Evolutionary conservation across 805 yeast species (phyloP).

Genomic region (Monosporozyma aquatica): DNA sequence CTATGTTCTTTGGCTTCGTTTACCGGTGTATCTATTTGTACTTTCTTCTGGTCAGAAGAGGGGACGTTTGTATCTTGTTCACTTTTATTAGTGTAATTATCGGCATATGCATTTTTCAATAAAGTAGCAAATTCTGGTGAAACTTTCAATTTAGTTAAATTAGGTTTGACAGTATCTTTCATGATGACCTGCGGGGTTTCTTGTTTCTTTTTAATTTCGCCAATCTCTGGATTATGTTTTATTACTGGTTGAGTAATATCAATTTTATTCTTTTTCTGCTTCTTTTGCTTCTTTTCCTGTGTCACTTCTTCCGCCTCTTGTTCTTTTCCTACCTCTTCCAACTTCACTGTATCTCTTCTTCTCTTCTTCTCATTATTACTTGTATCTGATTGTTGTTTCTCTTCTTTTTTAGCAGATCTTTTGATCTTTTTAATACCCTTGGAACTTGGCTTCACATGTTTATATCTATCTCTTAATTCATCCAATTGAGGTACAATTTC

Average conservation of each 20-base stretch:
- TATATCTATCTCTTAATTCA: constrained; percentile 30
- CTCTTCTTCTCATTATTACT: constrained; percentile 10
- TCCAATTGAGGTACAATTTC: constrained; percentile 43
- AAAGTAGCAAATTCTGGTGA: constrained; percentile 31
- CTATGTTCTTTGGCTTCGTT: no score
- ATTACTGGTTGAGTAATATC: no score
- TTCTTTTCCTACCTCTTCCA: constrained; percentile 4
- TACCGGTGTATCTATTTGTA: no score
- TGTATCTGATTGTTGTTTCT: constrained; percentile 3
- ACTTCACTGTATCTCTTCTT: constrained; percentile 2
- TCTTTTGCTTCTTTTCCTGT: constrained; percentile 11
- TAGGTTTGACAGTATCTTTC: no score
- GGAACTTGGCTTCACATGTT: constrained; percentile 15
- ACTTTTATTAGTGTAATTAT: not conserved
- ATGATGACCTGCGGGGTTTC: no score
- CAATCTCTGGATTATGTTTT: no score
- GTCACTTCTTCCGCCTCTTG: constrained; percentile 2
- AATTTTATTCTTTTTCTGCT: no score
- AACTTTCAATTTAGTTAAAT: constrained; percentile 24
- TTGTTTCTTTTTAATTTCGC: not conserved
- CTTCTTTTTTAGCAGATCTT: constrained; percentile 4
- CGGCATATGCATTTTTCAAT: constrained; percentile 9
- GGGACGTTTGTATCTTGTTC: no score
- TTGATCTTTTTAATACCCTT: constrained; percentile 8
- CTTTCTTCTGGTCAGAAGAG: no score